These are phyloP conservation scores for Chalaropsis thielavioides DNA, from an alignment of 2,329 filamentous ascomycete species.

Conservation along the genomic window DNA sequence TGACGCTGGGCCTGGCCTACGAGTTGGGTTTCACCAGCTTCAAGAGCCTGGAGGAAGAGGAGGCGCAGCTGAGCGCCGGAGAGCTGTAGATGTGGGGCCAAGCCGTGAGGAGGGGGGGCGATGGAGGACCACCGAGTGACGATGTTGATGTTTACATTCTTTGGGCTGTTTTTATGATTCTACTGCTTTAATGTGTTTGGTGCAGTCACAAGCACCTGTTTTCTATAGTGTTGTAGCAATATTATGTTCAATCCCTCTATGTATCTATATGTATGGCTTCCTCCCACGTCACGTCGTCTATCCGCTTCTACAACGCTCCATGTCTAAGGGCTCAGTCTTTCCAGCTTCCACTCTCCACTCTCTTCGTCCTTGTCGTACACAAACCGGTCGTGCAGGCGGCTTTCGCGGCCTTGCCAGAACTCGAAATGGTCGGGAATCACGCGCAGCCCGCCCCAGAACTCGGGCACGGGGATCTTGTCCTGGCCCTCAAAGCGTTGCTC, in stretches of 20 bases:
- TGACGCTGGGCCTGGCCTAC: slow-evolving; percentile 34
- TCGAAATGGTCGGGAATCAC: slow-evolving; percentile 76
- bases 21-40: slow-evolving; percentile 53
- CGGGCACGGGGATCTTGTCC: slow-evolving; percentile 75
- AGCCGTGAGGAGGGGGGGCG: background rate
- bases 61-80: slow-evolving; percentile 18
- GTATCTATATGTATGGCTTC: no score
- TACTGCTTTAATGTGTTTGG: background rate
- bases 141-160: background rate
- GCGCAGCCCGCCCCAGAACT: slow-evolving; percentile 87
- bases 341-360: slow-evolving; percentile 45
- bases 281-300: no score
- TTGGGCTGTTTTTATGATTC: no score
- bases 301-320: no score
- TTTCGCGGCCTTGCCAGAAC: slow-evolving; percentile 91
- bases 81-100: slow-evolving; percentile 22
- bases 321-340: slow-evolving; percentile 55
- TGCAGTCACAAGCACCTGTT: background rate
- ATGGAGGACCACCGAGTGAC: no score
- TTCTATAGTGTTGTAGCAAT: background rate
- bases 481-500: slow-evolving; percentile 60
- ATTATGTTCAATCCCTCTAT: background rate
- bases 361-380: slow-evolving; percentile 44
- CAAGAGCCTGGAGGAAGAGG: slow-evolving; percentile 24
- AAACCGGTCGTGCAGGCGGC: slow-evolving; percentile 86